A percentile compares a stretch with the other conserved stretches of the same genome.
phyloP scores from a whole-genome alignment of 2,329 filamentous ascomycete species.

The Ceratocystis albifundus region DNA sequence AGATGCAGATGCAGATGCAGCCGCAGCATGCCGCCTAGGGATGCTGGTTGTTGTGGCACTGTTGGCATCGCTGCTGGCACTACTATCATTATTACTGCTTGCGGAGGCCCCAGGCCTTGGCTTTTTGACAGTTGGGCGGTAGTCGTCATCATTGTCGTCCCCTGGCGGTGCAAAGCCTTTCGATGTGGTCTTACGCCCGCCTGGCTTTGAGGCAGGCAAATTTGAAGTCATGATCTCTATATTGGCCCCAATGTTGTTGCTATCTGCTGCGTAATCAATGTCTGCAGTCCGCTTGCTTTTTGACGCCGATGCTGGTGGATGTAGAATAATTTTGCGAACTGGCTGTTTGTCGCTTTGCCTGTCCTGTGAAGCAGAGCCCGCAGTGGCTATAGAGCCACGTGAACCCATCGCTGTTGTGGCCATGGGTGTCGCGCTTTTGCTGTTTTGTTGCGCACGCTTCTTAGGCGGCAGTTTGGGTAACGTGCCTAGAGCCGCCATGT shows the following conservation, averaged over 20 bases:
- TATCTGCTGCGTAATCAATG: constrained; percentile 14
- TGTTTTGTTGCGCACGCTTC: constrained; percentile 15
- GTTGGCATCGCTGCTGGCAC: constrained; percentile 23
- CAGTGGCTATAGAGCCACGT: neutral
- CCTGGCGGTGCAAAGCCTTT: constrained; percentile 8
- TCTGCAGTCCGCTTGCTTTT: constrained; percentile 23
- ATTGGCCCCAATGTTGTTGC: constrained; percentile 23
- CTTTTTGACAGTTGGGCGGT: constrained; percentile 18
- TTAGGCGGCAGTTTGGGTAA: constrained; percentile 45
- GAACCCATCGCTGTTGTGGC: neutral
- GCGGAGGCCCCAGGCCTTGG: neutral
- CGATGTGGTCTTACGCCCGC: neutral
- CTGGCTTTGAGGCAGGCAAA: constrained; percentile 10
- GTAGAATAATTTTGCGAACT: constrained; percentile 38
- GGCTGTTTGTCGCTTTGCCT: constrained; percentile 23
- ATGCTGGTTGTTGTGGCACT: constrained; percentile 23
- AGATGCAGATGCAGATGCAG: constrained; percentile 4
- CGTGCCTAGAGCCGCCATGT: constrained; percentile 71
- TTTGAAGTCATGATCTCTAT: constrained; percentile 23
- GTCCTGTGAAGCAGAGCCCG: constrained; percentile 28
- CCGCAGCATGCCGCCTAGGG: constrained; percentile 4
- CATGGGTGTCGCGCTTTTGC: constrained; percentile 7
- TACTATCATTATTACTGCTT: constrained; percentile 17
- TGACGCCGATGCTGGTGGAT: constrained; percentile 30
- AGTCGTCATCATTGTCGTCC: constrained; percentile 18